Evolutionary conservation across 495 filamentous ascomycete species (phyloP), one percentile per base, ranked within the genome.

Genomic region (Cercophora scortea): DNA sequence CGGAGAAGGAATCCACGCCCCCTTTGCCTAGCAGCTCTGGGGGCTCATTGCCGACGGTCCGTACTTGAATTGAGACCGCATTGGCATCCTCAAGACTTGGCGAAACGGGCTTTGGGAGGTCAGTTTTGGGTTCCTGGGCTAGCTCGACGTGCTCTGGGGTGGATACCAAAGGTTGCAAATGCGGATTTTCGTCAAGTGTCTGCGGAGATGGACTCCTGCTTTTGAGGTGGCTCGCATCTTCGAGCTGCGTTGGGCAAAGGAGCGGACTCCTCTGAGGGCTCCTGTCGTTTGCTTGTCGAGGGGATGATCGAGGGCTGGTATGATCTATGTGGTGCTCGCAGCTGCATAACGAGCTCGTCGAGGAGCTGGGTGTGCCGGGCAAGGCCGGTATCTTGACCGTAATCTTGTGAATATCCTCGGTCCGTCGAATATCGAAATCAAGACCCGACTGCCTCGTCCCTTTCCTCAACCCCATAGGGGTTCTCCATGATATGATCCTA

Each of bases 341-440:
- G 44, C 65, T 75, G 64, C 63, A 69, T 58, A 76, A 71, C 61
- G 75, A 79, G 50, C 69, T 73, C 17, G 63, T 62, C 16, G 73
- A 79, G 16, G 75, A 74, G 51, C 69, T 64, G 16, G 72, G 71
- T 15, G 70, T 74, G 40, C 72, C 69, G 42, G 72, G 71, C 12
- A 74, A 51, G 11, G 72, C 67, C 40, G 73, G 73, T 47, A 75
- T 53, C 25, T 25, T 25, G 40, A 62, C 51, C 17, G 63, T 53
- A 32, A 70, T 68, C 32, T 62, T 61, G 55, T 74, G 69, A 44
- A 74, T 61, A 46, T 67, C 70, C 49, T 71, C 71, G 54, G 69
- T 63, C 52, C 63, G 62, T 32, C 62, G 50, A 45, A 70, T 63
- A 32, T 70, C 66, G 54, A 76, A 67, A 48, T 63, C 62, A 36